These are phyloP conservation scores for Xylaria hypoxylon DNA, from an alignment of 2,329 filamentous ascomycete genomes.

Conservation along the genomic window DNA sequence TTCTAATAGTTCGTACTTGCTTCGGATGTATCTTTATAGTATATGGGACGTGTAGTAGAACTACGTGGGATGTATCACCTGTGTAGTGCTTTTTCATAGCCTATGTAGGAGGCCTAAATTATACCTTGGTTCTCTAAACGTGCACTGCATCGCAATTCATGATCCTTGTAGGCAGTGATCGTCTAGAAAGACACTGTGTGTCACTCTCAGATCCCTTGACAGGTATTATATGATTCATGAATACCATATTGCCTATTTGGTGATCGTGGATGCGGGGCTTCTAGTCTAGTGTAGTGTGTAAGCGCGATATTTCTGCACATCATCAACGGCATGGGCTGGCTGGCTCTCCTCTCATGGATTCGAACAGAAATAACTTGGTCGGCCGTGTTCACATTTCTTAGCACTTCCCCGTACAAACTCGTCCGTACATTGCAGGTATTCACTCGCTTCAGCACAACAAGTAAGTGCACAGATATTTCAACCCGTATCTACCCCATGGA, in stretches of 20 bases:
- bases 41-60: no score
- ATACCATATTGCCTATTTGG: slow-evolving; percentile 15
- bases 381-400: slow-evolving; percentile 11
- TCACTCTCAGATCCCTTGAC: background rate
- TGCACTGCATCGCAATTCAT: background rate
- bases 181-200: background rate
- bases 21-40: no score
- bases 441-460: background rate
- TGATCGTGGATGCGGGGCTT: slow-evolving; percentile 24
- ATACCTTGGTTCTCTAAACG: background rate
- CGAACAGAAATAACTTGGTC: background rate
- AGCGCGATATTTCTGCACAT: slow-evolving; percentile 33
- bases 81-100: no score
- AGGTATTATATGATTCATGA: background rate
- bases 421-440: slow-evolving; percentile 1
- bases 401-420: background rate
- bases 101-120: no score
- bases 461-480: background rate
- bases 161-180: background rate
- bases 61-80: no score
- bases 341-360: slow-evolving; percentile 2
- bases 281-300: slow-evolving; percentile 11
- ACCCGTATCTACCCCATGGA: background rate
- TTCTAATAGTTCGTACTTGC: no score
- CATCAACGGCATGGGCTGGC: slow-evolving; percentile 9